Evolutionary conservation across 306 rosid genomes (phyloP), one percentile per base, ranked within the genome.

Genomic region (Abrus precatorius): DNA sequence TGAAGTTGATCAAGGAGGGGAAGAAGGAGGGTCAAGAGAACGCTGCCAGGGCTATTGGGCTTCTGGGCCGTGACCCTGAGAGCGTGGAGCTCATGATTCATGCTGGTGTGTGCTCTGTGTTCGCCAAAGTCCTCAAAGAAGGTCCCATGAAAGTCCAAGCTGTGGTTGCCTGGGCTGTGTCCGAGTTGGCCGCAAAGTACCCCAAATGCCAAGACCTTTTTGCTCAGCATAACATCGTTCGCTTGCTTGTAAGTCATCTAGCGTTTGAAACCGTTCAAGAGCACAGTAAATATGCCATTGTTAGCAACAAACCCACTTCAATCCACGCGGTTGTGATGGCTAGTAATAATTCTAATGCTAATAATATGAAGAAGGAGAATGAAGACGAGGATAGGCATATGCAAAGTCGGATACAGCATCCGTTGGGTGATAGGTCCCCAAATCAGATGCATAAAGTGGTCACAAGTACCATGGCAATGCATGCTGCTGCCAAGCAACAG

Each of bases 111-210:
- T 91, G 97, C 74, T 85, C 86, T 3, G 95, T 85, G 67, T 93
- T 93, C 80, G 89, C 90, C 6, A 91, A 91, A 67, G 82, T 90
- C 67, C 97, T 93, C 44, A 91, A 90, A 65, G 97, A 93, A 72
- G 97, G 97, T 36, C 92, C 95, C 2, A 93, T 93, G 98, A 91
- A 87, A 66, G 95, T 92, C 13, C 98, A 93, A 68, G 90, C 90
- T 1, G 84, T 80, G 69, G 98, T 90, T 68, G 98, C 97, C 0
- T 89, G 86, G 91, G 98, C 98, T 8, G 87, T 90, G 13, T 88
- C 97, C 1, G 94, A 93, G 86, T 92, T 93, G 6, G 91, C 81
- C 0, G 84, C 83, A 9, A 90, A 88, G 75, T 82, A 89, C 85
- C 91, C 94, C 3, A 86, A 80, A 60, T 93, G 92, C 63, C 97